phyloP scores from a whole-genome alignment of 306 rosid species.

The Morella rubra region DNA sequence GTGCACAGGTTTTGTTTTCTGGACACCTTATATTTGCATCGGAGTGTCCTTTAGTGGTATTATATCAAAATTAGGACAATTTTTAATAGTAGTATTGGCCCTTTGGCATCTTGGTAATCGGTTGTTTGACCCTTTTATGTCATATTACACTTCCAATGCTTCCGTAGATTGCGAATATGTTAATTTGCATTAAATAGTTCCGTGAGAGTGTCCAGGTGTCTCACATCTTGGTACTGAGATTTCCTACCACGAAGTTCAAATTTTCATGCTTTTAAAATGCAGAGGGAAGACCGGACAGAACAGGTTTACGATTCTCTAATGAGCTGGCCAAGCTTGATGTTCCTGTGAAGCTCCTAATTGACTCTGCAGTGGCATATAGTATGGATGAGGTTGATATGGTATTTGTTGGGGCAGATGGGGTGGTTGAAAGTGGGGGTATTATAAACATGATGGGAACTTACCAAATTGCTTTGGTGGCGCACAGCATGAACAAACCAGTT shows the following conservation, averaged over 20 bases:
- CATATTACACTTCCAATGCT: not conserved
- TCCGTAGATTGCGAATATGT: not conserved
- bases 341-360: slow-evolving; percentile 89
- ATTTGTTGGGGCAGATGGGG: slow-evolving; percentile 93
- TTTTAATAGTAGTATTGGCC: not conserved
- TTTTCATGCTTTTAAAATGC: slow-evolving; percentile 30
- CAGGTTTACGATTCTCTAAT: slow-evolving; percentile 74
- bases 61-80: not conserved
- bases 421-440: slow-evolving; percentile 95
- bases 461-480: slow-evolving; percentile 88
- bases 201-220: no score
- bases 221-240: not conserved
- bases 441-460: slow-evolving; percentile 97
- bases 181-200: not conserved
- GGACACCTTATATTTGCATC: not conserved
- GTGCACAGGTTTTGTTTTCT: slow-evolving; percentile 67
- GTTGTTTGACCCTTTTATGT: not conserved
- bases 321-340: slow-evolving; percentile 89
- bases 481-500: slow-evolving; percentile 86
- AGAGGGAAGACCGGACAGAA: slow-evolving; percentile 95
- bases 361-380: slow-evolving; percentile 89
- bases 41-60: not conserved
- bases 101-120: not conserved
- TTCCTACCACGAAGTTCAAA: not conserved
- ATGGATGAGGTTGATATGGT: slow-evolving; percentile 99